Conservation (phyloP, 2,329 filamentous ascomycete species). For the Paraphoma sp. region DNA sequence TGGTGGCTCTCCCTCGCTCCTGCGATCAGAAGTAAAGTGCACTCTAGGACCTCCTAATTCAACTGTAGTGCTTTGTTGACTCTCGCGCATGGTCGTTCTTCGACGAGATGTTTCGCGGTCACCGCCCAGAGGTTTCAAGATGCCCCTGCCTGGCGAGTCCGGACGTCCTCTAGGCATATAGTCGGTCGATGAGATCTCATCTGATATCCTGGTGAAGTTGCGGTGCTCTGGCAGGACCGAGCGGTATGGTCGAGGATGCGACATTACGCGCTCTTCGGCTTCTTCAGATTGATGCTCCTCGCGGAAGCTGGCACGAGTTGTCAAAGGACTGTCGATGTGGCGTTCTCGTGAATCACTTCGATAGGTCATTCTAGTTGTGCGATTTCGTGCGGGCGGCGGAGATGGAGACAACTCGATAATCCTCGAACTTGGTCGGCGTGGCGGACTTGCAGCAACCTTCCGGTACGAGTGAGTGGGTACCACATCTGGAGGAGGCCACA, state of each 20-base stretch:
- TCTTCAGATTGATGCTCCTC: slow-evolving; percentile 19
- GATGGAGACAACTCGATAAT: slow-evolving; percentile 34
- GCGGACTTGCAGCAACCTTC: slow-evolving; percentile 11
- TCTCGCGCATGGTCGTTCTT: slow-evolving; percentile 24
- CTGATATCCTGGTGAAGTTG: slow-evolving; percentile 16
- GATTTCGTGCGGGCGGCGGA: slow-evolving; percentile 24
- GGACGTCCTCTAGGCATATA: slow-evolving; percentile 8
- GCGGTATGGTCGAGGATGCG: slow-evolving; percentile 33
- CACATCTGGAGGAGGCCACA: slow-evolving; percentile 33
- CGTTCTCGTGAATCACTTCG: slow-evolving; percentile 23
- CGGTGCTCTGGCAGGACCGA: slow-evolving; percentile 28
- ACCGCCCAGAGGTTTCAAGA: slow-evolving; percentile 28
- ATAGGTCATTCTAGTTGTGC: slow-evolving; percentile 19
- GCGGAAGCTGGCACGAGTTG: slow-evolving; percentile 7
- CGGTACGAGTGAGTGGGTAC: slow-evolving; percentile 30
- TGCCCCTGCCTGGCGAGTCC: slow-evolving; percentile 27
- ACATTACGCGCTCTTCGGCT: slow-evolving; percentile 29
- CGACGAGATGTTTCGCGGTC: slow-evolving; percentile 23
- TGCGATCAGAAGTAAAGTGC: slow-evolving; percentile 30
- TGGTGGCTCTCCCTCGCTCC: not conserved
- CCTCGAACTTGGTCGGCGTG: slow-evolving; percentile 18
- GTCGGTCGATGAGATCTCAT: slow-evolving; percentile 22
- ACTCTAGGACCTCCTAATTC: slow-evolving; percentile 39
- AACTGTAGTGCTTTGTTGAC: slow-evolving; percentile 35
- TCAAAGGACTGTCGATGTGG: slow-evolving; percentile 16